Percentiles rank a stretch among this genome's conserved stretches.
phyloP scores from a whole-genome alignment of 2,329 filamentous ascomycete genomes.

The Lecanosticta acicola region DNA sequence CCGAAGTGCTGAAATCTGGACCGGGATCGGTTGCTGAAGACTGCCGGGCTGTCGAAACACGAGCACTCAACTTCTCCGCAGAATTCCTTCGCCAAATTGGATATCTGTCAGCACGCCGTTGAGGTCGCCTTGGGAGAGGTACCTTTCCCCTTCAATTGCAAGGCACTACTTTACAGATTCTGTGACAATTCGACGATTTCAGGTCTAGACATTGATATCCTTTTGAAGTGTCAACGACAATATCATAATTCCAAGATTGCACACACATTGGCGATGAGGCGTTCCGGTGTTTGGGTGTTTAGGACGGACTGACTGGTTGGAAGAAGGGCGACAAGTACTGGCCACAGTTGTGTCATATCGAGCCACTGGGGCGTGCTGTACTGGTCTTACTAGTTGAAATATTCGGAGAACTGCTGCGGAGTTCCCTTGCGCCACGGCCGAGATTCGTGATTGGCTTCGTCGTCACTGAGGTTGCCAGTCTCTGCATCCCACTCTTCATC shows the following conservation, averaged over 20 bases:
- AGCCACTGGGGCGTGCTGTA: not conserved
- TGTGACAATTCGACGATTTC: not conserved
- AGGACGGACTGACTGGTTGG: too few relatives aligned
- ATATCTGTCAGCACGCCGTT: constrained; percentile 17
- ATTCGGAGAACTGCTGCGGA: constrained; percentile 21
- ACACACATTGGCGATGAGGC: too few relatives aligned
- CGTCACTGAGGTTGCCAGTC: constrained; percentile 26
- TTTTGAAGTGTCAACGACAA: not conserved
- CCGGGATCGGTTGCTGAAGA: constrained; percentile 24
- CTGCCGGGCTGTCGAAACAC: constrained; percentile 22
- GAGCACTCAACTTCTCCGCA: constrained; percentile 25
- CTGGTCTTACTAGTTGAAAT: constrained; percentile 4
- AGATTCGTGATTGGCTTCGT: constrained; percentile 26
- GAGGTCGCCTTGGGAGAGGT: not conserved
- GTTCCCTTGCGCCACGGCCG: constrained; percentile 30
- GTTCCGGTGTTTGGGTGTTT: too few relatives aligned
- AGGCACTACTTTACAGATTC: too few relatives aligned
- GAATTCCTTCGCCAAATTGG: constrained; percentile 29
- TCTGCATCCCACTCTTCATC: constrained; percentile 37
- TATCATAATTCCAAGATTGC: too few relatives aligned
- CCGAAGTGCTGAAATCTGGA: constrained; percentile 30
- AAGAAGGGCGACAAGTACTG: too few relatives aligned
- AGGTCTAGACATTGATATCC: not conserved
- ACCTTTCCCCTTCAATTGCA: too few relatives aligned
- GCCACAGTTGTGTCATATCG: too few relatives aligned